Base-by-base conservation (phyloP, 2,329 filamentous ascomycete genomes). In the Hypoxylon sp. region DNA sequence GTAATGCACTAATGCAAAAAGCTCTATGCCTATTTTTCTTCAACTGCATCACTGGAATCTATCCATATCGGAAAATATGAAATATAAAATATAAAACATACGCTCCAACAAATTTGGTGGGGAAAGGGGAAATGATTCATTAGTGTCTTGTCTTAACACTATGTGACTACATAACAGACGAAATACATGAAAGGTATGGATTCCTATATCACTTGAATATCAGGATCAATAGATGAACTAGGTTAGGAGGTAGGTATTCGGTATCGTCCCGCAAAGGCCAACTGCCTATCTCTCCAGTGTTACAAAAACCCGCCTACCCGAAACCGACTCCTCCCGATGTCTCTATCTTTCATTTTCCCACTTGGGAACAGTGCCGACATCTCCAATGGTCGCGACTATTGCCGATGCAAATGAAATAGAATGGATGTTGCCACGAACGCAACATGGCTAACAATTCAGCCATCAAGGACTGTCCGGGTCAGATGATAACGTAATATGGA, bases 271-370 rank as follows among this genome's bases (percentile, higher is more conserved):
- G 60, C 39, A 14, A 55, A 31, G 39, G 44, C 61, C 51, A 60
- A 61, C 48, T 44, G 47, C 48, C 35, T 53, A 61, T 44, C 26
- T 48, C 14, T 39, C 57, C 46, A 29, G 26, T 52, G 48, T 64
- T 59, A 67, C 53, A 67, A 35, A 24, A 64, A 67, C 37, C 60
- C 37, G 60, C 35, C 57, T 26, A 46, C 42, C 61, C 64, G 58
- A 48, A 66, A 68, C 61, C 65, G 65, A 68, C 35, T 70, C 61
- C 58, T 68, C 65, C 68, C 68, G 64, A 69, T 26, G 11, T 33
- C 13, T 22, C n/a, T 57, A 47, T 50, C 65, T 47, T 59, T 54
- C 64, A 37, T 60, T 55, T 55, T 68, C 64, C 64, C 61, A 22
- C 65, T 61, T 65, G 51, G 58, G 53, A 67, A 59, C 24, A 65